Conservation (phyloP, 2,329 filamentous ascomycete species). For the Penicillium expansum region DNA sequence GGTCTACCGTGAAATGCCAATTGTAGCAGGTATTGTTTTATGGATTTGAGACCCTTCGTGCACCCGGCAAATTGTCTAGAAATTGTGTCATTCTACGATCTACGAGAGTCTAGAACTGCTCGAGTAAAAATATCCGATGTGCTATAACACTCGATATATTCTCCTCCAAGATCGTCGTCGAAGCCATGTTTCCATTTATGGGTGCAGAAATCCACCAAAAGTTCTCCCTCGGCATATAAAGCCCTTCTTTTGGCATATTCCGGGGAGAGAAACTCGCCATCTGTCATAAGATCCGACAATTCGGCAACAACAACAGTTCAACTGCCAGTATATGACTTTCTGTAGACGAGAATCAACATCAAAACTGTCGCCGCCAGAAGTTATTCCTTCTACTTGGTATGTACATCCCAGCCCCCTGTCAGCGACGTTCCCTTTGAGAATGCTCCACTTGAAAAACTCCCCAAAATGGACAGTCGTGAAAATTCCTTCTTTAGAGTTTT, state of each 20-base stretch:
- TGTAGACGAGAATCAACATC: background rate
- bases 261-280: accelerated
- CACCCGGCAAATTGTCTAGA: background rate
- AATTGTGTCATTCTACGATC: background rate
- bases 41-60: background rate
- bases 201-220: background rate
- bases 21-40: background rate
- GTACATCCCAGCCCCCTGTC: no score
- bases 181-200: background rate
- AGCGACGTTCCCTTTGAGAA: background rate
- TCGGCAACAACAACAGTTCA: background rate
- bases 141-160: background rate
- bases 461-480: background rate
- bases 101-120: background rate
- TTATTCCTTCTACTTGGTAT: background rate
- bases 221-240: no score
- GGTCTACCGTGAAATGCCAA: background rate
- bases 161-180: background rate
- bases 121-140: background rate
- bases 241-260: background rate
- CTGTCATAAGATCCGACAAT: background rate
- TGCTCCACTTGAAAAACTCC: no score
- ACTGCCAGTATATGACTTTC: background rate
- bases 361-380: background rate
- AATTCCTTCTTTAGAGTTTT: background rate